Evolutionary conservation across 2,329 filamentous ascomycete genomes (phyloP).

Genomic region (Alternaria atra): DNA sequence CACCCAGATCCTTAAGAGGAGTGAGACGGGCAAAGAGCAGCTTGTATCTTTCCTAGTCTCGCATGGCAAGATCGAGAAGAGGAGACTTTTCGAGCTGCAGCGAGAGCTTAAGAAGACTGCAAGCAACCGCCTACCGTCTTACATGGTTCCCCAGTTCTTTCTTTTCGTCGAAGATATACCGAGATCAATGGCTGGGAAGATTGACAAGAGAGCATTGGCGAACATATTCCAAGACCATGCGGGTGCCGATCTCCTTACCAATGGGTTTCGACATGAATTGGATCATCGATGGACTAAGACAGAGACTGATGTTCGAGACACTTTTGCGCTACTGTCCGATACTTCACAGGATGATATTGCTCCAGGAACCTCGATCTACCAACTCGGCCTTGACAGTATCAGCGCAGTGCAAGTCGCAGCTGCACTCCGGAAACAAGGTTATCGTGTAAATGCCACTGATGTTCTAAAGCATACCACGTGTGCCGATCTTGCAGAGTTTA

Average conservation of each 20-base stretch:
- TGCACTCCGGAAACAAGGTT: constrained; percentile 67
- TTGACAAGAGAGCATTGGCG: constrained; percentile 49
- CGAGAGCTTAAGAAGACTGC: constrained; percentile 27
- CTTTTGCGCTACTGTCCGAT: constrained; percentile 68
- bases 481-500: constrained; percentile 39
- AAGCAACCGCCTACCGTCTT: constrained; percentile 40
- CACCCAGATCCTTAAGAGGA: constrained; percentile 45
- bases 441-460: constrained; percentile 72
- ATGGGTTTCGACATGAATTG: constrained; percentile 7
- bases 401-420: constrained; percentile 81
- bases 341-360: constrained; percentile 61
- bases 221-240: constrained; percentile 38
- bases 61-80: constrained; percentile 1
- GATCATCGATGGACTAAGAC: constrained; percentile 58
- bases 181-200: constrained; percentile 52
- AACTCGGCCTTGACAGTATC: constrained; percentile 91
- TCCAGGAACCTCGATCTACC: constrained; percentile 77
- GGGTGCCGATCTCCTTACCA: constrained; percentile 8
- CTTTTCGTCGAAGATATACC: constrained; percentile 46
- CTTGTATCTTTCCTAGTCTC: constrained; percentile 48
- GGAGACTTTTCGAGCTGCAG: constrained; percentile 28
- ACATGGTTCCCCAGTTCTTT: constrained; percentile 52
- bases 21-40: constrained; percentile 41
- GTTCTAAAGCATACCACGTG: constrained; percentile 68
- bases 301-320: constrained; percentile 64